These are phyloP conservation scores for Basidioascus undulatus DNA, from an alignment of 768 basidiomycete genomes.

Conservation along the genomic window DNA sequence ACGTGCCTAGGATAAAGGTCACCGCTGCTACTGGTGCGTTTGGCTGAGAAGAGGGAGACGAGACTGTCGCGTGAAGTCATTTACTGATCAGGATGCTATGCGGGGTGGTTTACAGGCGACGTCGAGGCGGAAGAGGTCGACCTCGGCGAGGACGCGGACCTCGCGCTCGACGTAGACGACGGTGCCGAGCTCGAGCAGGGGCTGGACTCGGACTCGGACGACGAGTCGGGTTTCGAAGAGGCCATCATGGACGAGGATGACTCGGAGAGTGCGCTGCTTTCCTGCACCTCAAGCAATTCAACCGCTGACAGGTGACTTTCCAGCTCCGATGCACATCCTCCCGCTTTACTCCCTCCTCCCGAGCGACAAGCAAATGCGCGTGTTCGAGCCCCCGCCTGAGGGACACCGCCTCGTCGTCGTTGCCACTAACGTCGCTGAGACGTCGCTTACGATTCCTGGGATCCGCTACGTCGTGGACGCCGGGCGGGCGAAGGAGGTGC, in stretches of 20 bases:
- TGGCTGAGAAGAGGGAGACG: slow-evolving; percentile 3
- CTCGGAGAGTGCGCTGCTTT: slow-evolving; percentile 22
- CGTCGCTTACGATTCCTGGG: slow-evolving; percentile 85
- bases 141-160: slow-evolving; percentile 24
- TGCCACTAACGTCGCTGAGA: slow-evolving; percentile 89
- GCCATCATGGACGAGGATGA: slow-evolving; percentile 38
- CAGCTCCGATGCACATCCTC: slow-evolving; percentile 81
- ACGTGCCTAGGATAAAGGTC: too few relatives aligned
- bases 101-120: slow-evolving; percentile 34
- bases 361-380: slow-evolving; percentile 82
- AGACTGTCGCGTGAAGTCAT: background rate
- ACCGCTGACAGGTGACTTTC: background rate
- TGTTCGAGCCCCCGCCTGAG: slow-evolving; percentile 61
- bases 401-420: slow-evolving; percentile 74
- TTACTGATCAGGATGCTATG: too few relatives aligned
- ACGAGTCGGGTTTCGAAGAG: slow-evolving; percentile 35
- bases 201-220: slow-evolving; percentile 38
- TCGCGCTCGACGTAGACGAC: slow-evolving; percentile 18
- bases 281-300: background rate
- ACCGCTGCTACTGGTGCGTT: too few relatives aligned
- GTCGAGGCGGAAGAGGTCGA: slow-evolving; percentile 64
- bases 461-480: slow-evolving; percentile 96
- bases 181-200: slow-evolving; percentile 40
- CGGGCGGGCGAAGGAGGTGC: slow-evolving; percentile 79
- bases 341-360: slow-evolving; percentile 81